A percentile compares a stretch with the other conserved stretches of the same genome.
Evolutionary conservation across 768 basidiomycete genomes (phyloP).

Genomic region (Trametes villosa): DNA sequence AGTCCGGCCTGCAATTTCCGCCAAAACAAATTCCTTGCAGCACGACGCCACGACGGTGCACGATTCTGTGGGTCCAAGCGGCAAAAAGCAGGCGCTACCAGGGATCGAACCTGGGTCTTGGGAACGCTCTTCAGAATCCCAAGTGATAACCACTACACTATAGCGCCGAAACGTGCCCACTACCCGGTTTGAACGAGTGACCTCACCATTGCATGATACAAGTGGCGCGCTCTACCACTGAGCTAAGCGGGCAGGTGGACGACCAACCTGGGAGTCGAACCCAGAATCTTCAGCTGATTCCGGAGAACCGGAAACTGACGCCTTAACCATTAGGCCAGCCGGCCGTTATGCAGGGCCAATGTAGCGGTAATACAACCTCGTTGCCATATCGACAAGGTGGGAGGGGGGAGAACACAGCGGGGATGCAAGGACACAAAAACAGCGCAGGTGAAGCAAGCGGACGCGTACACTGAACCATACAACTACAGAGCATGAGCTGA

Average conservation of each 20-base stretch:
- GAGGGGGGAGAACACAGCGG: not conserved
- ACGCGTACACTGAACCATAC: not conserved
- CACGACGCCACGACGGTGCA: not conserved
- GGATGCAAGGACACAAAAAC: not conserved
- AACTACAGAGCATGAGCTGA: not conserved
- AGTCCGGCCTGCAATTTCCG: not conserved
- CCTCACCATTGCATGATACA: conserved; percentile 18
- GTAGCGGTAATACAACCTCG: too few relatives aligned
- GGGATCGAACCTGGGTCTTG: conserved; percentile 20
- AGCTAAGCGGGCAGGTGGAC: conserved; percentile 12
- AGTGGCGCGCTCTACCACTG: conserved; percentile 20
- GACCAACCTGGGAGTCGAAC: conserved; percentile 14
- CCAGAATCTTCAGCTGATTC: conserved; percentile 10
- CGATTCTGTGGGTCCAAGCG: too few relatives aligned
- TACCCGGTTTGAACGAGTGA: conserved; percentile 13
- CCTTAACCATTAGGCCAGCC: conserved; percentile 13
- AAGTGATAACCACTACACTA: conserved; percentile 21
- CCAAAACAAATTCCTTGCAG: not conserved
- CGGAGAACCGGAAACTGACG: conserved; percentile 6
- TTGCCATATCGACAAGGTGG: too few relatives aligned
- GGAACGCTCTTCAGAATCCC: conserved; percentile 18
- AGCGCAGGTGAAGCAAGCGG: not conserved
- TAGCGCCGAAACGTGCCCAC: conserved; percentile 15
- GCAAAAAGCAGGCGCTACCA: conserved; percentile 11
- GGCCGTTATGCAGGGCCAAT: not conserved